Percentiles rank a stretch among this genome's conserved stretches.
These are phyloP conservation scores for Saksenaea vasiformis DNA, from an alignment of 371 early-diverging fungal species.

Conservation along the genomic window DNA sequence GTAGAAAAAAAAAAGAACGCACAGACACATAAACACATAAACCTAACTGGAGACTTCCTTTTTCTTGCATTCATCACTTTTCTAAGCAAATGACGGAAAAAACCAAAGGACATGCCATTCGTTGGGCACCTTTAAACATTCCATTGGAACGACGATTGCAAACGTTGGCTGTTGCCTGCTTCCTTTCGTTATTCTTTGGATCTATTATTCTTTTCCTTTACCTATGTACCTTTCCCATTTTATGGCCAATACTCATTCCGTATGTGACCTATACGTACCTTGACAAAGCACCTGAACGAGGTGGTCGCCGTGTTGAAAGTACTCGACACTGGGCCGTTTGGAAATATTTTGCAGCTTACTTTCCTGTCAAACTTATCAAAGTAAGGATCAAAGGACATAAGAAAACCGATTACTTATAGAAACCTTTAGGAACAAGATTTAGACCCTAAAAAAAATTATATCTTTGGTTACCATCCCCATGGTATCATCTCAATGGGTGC, in stretches of 20 bases:
- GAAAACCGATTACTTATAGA: background rate
- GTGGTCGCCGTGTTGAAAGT: constrained; percentile 67
- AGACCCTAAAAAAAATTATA: constrained; percentile 62
- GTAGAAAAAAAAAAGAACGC: background rate
- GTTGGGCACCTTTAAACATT: constrained; percentile 61
- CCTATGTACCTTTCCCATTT: constrained; percentile 44
- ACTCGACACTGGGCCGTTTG: constrained; percentile 59
- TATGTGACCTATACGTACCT: constrained; percentile 64
- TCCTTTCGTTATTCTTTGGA: constrained; percentile 61
- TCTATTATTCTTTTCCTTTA: constrained; percentile 49
- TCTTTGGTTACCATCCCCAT: constrained; percentile 81
- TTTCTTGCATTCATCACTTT: background rate
- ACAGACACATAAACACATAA: background rate
- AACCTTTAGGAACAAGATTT: background rate
- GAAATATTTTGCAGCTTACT: constrained; percentile 79
- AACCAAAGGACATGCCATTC: constrained; percentile 19
- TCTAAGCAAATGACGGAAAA: background rate
- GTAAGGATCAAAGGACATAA: constrained; percentile 34
- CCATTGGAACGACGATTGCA: constrained; percentile 76
- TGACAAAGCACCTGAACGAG: constrained; percentile 66
- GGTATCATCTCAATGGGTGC: constrained; percentile 84
- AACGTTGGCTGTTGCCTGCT: constrained; percentile 64
- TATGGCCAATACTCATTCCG: constrained; percentile 68
- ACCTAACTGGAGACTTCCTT: background rate
- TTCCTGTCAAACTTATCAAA: constrained; percentile 75